phyloP scores from a whole-genome alignment of 331 rosid genomes.

The Pyracantha coccinea region DNA sequence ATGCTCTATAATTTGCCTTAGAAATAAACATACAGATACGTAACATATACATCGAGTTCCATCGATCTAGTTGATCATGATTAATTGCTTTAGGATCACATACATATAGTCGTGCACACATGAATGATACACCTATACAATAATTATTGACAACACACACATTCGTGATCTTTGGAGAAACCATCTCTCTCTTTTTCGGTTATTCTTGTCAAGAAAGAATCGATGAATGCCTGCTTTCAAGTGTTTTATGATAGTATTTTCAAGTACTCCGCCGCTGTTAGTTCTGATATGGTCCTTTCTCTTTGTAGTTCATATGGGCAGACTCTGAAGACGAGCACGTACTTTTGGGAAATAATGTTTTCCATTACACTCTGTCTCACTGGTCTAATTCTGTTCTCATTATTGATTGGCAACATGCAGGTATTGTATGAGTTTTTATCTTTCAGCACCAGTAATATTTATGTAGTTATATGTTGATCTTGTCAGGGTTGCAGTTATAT shows the following conservation, averaged over 20 bases:
- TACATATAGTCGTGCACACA: neutral
- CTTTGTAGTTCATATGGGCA: slow-evolving; percentile 46
- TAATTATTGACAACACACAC: neutral
- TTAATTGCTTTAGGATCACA: neutral
- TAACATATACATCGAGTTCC: neutral
- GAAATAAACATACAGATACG: neutral
- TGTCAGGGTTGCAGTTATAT: neutral
- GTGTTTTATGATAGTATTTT: neutral
- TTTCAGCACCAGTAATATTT: neutral
- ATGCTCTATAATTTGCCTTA: neutral
- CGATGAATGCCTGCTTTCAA: neutral
- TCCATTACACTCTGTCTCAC: slow-evolving; percentile 52
- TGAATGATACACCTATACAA: neutral
- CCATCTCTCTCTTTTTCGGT: neutral
- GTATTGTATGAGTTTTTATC: slow-evolving; percentile 19
- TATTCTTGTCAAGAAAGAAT: neutral
- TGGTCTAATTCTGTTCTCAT: slow-evolving; percentile 62
- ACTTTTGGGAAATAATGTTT: slow-evolving; percentile 59
- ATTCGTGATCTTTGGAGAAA: neutral
- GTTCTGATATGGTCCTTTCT: neutral
- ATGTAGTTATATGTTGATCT: neutral
- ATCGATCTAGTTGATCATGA: neutral
- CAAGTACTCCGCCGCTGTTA: neutral
- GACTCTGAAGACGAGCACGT: slow-evolving; percentile 65
- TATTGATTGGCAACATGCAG: slow-evolving; percentile 93